Conservation (phyloP, 2,329 filamentous ascomycete genomes). For the Sclerotinia nivalis region DNA sequence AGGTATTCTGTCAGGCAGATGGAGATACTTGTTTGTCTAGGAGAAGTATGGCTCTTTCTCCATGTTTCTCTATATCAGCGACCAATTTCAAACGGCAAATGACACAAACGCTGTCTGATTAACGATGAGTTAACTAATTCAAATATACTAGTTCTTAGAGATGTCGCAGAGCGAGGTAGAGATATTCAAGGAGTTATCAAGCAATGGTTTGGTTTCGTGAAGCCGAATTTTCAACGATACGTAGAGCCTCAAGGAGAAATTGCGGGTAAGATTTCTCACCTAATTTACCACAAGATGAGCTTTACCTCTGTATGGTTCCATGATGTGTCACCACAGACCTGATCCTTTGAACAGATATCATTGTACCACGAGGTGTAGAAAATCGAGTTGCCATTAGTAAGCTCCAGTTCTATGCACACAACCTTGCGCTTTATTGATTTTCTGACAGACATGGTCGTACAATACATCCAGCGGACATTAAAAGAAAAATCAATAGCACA, state of each 20-base stretch:
- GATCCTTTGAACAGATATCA: constrained; percentile 64
- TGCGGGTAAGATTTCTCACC: constrained; percentile 59
- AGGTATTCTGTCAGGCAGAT: constrained; percentile 96
- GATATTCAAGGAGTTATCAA: constrained; percentile 96
- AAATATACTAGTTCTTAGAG: constrained; percentile 60
- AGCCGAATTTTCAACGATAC: constrained; percentile 93
- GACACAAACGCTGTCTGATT: not conserved
- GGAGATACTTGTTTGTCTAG: constrained; percentile 89
- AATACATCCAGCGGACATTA: constrained; percentile 86
- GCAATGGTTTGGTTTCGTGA: constrained; percentile 96
- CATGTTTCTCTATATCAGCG: not conserved
- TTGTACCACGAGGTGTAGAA: constrained; percentile 91
- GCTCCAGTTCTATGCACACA: constrained; percentile 36
- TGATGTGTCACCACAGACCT: not conserved
- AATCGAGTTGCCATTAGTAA: constrained; percentile 86
- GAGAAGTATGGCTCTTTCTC: constrained; percentile 60
- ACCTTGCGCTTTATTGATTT: not conserved
- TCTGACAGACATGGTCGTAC: constrained; percentile 79
- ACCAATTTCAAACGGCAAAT: not conserved
- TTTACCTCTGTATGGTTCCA: not conserved
- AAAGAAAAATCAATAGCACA: constrained; percentile 83
- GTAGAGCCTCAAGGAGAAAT: constrained; percentile 90
- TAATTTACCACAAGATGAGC: not conserved
- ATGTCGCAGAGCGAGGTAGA: constrained; percentile 84
- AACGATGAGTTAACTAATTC: constrained; percentile 20